Conservation (phyloP, 768 basidiomycete genomes). For the Roridomyces roridus region DNA sequence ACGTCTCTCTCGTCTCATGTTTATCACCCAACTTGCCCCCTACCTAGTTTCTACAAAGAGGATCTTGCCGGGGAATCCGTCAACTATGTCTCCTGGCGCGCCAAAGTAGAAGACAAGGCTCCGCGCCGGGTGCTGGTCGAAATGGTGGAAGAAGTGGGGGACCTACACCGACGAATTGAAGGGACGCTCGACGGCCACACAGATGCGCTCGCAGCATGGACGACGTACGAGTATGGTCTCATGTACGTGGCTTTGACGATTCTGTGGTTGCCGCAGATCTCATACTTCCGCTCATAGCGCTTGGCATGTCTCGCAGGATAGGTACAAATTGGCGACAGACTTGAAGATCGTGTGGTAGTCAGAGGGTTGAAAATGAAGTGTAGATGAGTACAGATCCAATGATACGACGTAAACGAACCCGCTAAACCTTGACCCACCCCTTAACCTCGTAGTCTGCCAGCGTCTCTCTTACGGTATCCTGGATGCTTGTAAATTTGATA, state of each 20-base stretch:
- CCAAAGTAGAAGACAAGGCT: background rate
- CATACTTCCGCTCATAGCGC: background rate
- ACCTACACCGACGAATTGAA: no score
- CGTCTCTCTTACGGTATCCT: no score
- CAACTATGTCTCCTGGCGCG: background rate
- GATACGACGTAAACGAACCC: no score
- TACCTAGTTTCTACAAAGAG: conserved; percentile 6
- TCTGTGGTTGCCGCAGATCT: no score
- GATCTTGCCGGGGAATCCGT: background rate
- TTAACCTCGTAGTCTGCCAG: no score
- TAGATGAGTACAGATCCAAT: no score
- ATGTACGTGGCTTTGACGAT: background rate
- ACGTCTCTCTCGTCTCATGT: background rate
- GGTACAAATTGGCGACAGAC: background rate
- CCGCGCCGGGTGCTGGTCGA: background rate
- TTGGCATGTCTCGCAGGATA: background rate
- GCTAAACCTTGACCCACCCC: no score
- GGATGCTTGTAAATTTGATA: no score
- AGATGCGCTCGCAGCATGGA: background rate
- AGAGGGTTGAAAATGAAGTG: no score
- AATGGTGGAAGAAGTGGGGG: background rate
- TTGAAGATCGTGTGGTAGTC: no score
- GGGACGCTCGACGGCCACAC: background rate
- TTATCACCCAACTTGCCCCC: no score
- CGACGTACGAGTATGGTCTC: background rate